These are phyloP conservation scores for Euphorbia neoarborescens DNA, from an alignment of 441 rosid genomes.

Conservation along the genomic window DNA sequence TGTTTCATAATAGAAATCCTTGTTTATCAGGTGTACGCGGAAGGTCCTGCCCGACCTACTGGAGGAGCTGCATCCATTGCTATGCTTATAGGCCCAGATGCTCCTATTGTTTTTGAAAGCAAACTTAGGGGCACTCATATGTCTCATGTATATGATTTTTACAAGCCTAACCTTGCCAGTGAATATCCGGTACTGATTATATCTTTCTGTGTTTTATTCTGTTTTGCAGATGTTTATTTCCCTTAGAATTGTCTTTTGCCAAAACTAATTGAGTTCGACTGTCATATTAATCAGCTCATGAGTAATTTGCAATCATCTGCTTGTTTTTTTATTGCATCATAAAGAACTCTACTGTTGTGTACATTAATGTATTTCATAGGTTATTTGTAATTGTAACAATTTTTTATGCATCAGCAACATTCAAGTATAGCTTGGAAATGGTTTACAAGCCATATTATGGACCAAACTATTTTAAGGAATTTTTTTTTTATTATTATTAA, in stretches of 20 bases:
- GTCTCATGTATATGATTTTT: slow-evolving; percentile 96
- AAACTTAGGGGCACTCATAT: slow-evolving; percentile 85
- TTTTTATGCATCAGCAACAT: not conserved
- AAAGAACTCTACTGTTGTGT: not conserved
- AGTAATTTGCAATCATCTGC: not conserved
- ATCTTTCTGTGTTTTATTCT: slow-evolving; percentile 11
- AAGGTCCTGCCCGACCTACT: slow-evolving; percentile 99
- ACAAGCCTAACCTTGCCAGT: slow-evolving; percentile 96
- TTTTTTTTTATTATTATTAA: not conserved
- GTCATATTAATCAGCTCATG: not conserved
- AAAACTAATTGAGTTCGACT: not conserved
- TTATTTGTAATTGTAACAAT: not conserved
- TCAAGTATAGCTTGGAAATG: not conserved
- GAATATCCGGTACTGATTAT: slow-evolving; percentile 78
- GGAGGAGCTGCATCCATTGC: slow-evolving; percentile 99
- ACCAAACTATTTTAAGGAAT: not conserved
- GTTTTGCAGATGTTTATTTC: not conserved
- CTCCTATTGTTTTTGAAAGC: slow-evolving; percentile 90
- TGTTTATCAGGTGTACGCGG: slow-evolving; percentile 83
- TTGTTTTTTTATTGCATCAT: not conserved
- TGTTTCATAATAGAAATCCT: not conserved
- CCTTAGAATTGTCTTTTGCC: not conserved
- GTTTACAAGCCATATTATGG: not conserved
- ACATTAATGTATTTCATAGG: not conserved
- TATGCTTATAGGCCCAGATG: slow-evolving; percentile 83